Conservation (phyloP, 768 basidiomycete genomes). For the Lactarius hengduanensis region DNA sequence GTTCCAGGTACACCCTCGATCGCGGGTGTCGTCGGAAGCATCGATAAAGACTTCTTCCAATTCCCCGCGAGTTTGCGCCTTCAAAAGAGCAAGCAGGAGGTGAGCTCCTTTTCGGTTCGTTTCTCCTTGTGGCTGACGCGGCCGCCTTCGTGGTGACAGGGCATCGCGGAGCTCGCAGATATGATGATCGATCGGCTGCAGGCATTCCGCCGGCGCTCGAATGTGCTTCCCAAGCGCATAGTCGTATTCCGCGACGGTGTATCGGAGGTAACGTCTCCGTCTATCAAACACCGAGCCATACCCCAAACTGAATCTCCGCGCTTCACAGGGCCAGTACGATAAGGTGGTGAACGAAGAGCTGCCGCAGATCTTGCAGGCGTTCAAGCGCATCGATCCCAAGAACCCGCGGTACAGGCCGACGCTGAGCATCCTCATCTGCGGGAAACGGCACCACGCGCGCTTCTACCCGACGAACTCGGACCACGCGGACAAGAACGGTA, state of each 20-base stretch:
- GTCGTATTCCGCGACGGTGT: conserved; percentile 80
- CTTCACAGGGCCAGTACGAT: conserved; percentile 68
- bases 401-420: conserved; percentile 55
- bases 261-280: conserved; percentile 55
- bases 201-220: conserved; percentile 49
- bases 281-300: not conserved
- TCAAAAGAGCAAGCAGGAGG: conserved; percentile 55
- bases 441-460: conserved; percentile 65
- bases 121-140: not conserved
- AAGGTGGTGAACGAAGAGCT: conserved; percentile 60
- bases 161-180: conserved; percentile 59
- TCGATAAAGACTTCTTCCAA: conserved; percentile 67
- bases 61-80: conserved; percentile 73
- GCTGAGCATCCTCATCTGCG: conserved; percentile 76
- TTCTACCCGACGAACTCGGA: conserved; percentile 55
- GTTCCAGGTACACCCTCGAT: conserved; percentile 75
- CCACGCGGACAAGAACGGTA: conserved; percentile 63
- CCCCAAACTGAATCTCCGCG: not conserved
- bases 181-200: conserved; percentile 74
- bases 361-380: conserved; percentile 59
- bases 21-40: conserved; percentile 77
- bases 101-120: conserved; percentile 8
- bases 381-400: conserved; percentile 48
- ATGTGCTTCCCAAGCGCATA: conserved; percentile 60
- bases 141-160: conserved; percentile 44